Evolutionary conservation across 2,329 filamentous ascomycete species (phyloP).

Genomic region (Curvularia lunata): DNA sequence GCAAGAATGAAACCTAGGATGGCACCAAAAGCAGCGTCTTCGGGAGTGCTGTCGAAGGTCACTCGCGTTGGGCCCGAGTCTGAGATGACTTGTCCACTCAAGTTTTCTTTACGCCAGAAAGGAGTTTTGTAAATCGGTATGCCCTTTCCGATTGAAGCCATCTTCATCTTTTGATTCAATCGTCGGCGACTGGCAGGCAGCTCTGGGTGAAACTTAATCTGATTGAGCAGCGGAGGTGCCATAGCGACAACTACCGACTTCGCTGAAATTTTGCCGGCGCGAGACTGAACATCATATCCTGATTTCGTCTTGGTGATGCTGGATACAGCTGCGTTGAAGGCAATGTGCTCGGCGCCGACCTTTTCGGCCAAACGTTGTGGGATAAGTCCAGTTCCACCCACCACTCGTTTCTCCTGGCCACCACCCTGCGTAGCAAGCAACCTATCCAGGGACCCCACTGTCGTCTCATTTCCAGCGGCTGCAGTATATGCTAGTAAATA

Average conservation of each 20-base stretch:
- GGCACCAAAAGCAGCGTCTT: constrained; percentile 26
- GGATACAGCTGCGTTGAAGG: constrained; percentile 24
- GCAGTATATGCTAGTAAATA: constrained; percentile 31
- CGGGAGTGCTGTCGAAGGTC: constrained; percentile 30
- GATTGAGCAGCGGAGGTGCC: constrained; percentile 55
- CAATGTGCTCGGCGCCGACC: constrained; percentile 23
- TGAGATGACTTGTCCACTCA: constrained; percentile 51
- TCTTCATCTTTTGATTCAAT: constrained; percentile 44
- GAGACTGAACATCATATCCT: constrained; percentile 24
- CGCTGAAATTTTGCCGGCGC: constrained; percentile 40
- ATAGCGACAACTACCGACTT: constrained; percentile 58
- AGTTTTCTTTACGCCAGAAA: constrained; percentile 55
- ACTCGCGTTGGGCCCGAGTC: constrained; percentile 18
- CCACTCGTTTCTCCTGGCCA: constrained; percentile 29
- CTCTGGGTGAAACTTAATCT: constrained; percentile 57
- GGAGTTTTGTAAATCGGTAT: constrained; percentile 56
- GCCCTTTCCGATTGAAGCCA: constrained; percentile 61
- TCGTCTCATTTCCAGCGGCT: constrained; percentile 27
- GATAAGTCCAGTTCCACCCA: constrained; percentile 32
- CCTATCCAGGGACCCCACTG: constrained; percentile 19
- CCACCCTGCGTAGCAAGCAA: constrained; percentile 19
- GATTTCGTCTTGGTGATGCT: constrained; percentile 19
- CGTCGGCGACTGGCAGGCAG: constrained; percentile 54
- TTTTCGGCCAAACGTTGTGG: constrained; percentile 22
- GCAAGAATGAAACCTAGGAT: constrained; percentile 34